Conservation (phyloP, 2,329 filamentous ascomycete genomes). For the Apiospora pterosperma region DNA sequence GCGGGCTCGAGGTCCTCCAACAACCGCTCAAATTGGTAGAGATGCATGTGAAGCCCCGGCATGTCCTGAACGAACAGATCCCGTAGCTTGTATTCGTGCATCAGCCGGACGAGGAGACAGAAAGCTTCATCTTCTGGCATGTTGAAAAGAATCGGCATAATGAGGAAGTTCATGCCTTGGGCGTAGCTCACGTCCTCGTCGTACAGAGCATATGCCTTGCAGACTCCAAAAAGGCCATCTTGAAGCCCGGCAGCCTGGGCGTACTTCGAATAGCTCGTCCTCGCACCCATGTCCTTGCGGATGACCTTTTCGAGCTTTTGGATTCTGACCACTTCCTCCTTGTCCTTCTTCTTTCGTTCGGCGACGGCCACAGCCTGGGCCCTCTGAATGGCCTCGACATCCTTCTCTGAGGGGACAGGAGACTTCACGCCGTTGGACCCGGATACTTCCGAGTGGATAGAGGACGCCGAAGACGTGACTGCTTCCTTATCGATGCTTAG, state of each 20-base stretch:
- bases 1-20: constrained; percentile 93
- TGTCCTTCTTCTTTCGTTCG: constrained; percentile 73
- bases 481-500: constrained; percentile 63
- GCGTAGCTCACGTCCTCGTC: constrained; percentile 95
- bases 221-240: constrained; percentile 90
- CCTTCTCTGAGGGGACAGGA: constrained; percentile 57
- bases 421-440: constrained; percentile 51
- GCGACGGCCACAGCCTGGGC: constrained; percentile 60
- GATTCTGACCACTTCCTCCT: constrained; percentile 70
- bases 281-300: constrained; percentile 81
- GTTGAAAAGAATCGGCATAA: constrained; percentile 95
- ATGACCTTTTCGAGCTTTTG: constrained; percentile 89
- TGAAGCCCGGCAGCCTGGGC: constrained; percentile 87
- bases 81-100: constrained; percentile 93
- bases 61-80: constrained; percentile 95
- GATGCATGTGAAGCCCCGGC: constrained; percentile 87
- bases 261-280: constrained; percentile 96
- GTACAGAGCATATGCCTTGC: constrained; percentile 95
- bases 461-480: constrained; percentile 76
- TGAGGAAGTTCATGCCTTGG: constrained; percentile 98
- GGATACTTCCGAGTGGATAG: constrained; percentile 75
- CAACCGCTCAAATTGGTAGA: constrained; percentile 93
- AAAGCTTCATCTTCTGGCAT: constrained; percentile 99
- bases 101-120: constrained; percentile 84
- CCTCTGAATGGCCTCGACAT: constrained; percentile 61